Evolutionary conservation across 257 asterid genomes (phyloP), one percentile per base, ranked within the genome.

Genomic region (Phtheirospermum japonicum): DNA sequence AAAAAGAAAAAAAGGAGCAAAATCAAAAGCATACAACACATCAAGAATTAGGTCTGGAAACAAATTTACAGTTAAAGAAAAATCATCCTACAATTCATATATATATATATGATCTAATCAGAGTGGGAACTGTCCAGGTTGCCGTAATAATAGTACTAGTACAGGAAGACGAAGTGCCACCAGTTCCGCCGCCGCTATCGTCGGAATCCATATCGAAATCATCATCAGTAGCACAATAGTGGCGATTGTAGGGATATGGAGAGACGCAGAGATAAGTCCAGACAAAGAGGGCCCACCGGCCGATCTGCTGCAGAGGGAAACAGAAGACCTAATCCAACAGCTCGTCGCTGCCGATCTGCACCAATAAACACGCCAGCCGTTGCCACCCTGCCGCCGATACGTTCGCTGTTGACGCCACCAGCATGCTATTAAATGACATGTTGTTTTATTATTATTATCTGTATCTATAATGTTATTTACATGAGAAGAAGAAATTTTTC

Each of bases 241-340:
- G 63, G 26, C 39, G 68, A 60, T 46, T 45, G 45, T 70, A 57
- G 5, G 81, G 77, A 45, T 71, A 55, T 3, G 82, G 76, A 2
- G 81, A 70, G 36, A 77, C 67, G 26, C 85, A 80, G 23, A 80
- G 80, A 61, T 65, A 80, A 43, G 76, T 77, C 85, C 83, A 80
- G 19, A 77, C 37, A 67, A 46, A 71, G 63, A 72, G 74, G 12
- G 65, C 73, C 72, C 73, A 69, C 0, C 81, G 72, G 11, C 86
- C 81, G 34, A 80, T 57, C 65, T 71, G 81, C 59, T 64, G 83
- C 18, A 77, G 73, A 39, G 86, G 86, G 73, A 77, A 80, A 39
- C 77, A 74, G 64, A 80, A 17, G 4, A 74, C 81, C 59, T 77
- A 65, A 69, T 80, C 86, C 60, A 80, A 26, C 43, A 80, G 60